Evolutionary conservation across 139 green algal genomes (phyloP).

Genomic region (Parachlorella kessleri): DNA sequence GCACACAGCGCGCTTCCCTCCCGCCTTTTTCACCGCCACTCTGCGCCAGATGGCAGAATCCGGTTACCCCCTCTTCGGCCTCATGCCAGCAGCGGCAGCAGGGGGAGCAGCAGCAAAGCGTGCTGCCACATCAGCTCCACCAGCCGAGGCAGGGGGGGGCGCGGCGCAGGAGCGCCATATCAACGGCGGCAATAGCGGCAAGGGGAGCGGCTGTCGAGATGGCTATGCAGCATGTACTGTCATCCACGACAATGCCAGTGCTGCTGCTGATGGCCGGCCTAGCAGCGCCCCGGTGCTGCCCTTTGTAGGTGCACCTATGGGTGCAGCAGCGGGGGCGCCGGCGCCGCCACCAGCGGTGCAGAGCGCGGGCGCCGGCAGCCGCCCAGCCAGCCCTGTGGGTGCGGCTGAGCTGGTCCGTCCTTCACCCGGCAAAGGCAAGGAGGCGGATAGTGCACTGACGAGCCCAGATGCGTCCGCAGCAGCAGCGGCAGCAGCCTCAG

Average conservation of each 20-base stretch:
- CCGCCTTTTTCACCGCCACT: neutral
- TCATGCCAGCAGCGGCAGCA: neutral
- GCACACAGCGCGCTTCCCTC: too few species aligned
- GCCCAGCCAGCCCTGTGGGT: constrained; percentile 3
- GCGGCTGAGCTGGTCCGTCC: neutral
- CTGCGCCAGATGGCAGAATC: neutral
- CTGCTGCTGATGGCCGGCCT: neutral
- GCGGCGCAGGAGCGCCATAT: neutral
- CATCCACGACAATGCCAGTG: neutral
- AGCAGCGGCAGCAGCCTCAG: too few species aligned
- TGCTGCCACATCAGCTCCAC: too few species aligned
- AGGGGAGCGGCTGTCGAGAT: neutral
- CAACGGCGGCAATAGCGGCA: neutral
- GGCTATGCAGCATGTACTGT: neutral
- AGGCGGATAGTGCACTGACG: neutral
- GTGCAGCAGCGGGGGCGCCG: neutral
- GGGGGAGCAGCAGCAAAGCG: neutral
- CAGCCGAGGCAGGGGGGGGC: neutral
- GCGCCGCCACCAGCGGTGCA: neutral
- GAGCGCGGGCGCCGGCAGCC: too few species aligned
- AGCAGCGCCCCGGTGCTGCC: neutral
- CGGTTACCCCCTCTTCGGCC: neutral
- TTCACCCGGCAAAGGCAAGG: neutral
- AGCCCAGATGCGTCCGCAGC: neutral
- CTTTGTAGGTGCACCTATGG: too few species aligned